phyloP scores from a whole-genome alignment of 169 alveolate species.

The Eimeria falciformis region DNA sequence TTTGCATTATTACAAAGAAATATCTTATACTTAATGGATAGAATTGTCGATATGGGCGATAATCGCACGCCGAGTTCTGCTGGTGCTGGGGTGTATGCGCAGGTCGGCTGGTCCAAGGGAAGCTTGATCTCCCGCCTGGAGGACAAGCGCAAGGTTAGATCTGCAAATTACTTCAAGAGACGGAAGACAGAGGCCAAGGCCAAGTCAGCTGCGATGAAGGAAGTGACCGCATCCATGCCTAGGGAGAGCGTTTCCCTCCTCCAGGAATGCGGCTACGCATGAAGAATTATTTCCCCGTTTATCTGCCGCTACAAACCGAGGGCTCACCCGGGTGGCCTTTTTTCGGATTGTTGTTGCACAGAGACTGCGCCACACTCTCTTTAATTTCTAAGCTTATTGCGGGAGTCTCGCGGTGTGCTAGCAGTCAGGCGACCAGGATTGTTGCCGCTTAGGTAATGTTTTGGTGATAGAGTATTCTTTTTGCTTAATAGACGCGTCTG shows the following conservation, averaged over 20 bases:
- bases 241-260: slow-evolving; percentile 20
- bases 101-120: slow-evolving; percentile 82
- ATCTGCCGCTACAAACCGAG: no score
- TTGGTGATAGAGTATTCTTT: no score
- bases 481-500: no score
- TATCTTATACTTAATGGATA: no score
- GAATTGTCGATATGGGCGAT: background rate
- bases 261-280: slow-evolving; percentile 63
- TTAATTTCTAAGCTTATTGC: no score
- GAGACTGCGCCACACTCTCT: no score
- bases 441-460: no score
- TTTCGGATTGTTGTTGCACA: no score
- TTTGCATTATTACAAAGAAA: no score
- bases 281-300: background rate
- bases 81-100: slow-evolving; percentile 38
- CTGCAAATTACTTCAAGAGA: slow-evolving; percentile 45
- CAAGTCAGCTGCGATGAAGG: slow-evolving; percentile 24
- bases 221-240: background rate
- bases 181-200: slow-evolving; percentile 56
- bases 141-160: slow-evolving; percentile 75
- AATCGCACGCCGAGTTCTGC: background rate
- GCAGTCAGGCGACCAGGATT: no score
- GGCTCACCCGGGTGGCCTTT: no score
- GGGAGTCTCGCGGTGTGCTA: no score
- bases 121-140: slow-evolving; percentile 80